These are phyloP conservation scores for Colletotrichum gloeosporioides DNA, from an alignment of 2,329 filamentous ascomycete genomes.

Conservation along the genomic window DNA sequence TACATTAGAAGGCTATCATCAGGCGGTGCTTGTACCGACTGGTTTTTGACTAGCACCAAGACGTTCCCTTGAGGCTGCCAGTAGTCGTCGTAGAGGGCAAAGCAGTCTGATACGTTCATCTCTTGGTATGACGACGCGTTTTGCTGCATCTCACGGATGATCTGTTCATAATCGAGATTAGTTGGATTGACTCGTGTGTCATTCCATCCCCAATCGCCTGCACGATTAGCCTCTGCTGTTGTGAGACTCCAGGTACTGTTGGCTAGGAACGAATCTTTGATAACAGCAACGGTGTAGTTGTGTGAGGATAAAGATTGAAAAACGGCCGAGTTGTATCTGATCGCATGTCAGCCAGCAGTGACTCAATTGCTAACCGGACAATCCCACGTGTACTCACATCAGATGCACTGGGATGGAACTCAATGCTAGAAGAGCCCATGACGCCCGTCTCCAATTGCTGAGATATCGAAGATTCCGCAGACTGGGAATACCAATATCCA, in stretches of 20 bases:
- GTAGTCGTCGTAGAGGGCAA: background rate
- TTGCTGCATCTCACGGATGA: background rate
- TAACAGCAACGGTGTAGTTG: background rate
- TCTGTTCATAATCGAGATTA: background rate
- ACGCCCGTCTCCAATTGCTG: background rate
- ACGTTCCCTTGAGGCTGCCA: background rate
- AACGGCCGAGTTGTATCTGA: background rate
- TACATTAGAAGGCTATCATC: background rate
- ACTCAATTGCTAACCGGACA: background rate
- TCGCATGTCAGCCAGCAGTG: background rate
- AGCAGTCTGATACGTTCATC: background rate
- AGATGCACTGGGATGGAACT: background rate
- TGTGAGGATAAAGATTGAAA: background rate
- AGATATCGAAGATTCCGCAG: background rate
- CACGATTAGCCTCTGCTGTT: background rate
- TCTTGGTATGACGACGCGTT: background rate
- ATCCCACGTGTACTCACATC: background rate
- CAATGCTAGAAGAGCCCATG: background rate
- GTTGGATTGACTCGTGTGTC: background rate
- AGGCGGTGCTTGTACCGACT: background rate
- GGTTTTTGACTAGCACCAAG: background rate
- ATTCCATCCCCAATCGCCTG: background rate
- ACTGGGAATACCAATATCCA: slow-evolving; percentile 47
- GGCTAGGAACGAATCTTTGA: background rate
- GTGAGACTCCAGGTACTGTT: background rate